phyloP scores from a whole-genome alignment of 2,329 filamentous ascomycete genomes.

The Lachnellula occidentalis region DNA sequence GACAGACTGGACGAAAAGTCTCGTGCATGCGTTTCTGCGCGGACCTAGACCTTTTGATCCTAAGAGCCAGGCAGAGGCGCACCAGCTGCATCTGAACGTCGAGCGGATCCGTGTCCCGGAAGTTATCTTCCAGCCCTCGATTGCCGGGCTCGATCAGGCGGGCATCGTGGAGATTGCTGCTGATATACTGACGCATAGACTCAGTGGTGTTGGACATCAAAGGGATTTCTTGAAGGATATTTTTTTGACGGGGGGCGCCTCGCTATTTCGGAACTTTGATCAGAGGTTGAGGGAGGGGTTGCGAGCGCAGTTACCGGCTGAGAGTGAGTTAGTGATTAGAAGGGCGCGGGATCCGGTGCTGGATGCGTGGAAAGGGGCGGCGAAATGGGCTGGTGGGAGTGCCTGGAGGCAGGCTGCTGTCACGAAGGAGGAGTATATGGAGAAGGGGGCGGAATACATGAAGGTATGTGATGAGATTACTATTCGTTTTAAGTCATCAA shows the following conservation, averaged over 20 bases:
- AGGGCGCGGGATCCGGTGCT: constrained; percentile 70
- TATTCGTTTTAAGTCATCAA: background rate
- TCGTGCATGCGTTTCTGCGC: constrained; percentile 84
- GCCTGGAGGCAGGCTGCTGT: constrained; percentile 62
- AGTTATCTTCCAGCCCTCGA: constrained; percentile 85
- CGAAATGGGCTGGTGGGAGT: constrained; percentile 66
- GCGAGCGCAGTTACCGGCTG: constrained; percentile 64
- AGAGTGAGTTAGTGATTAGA: constrained; percentile 62
- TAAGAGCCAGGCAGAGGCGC: constrained; percentile 70
- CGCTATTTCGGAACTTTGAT: constrained; percentile 80
- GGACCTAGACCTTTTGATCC: constrained; percentile 83
- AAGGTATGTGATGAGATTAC: constrained; percentile 49
- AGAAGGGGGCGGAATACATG: constrained; percentile 91
- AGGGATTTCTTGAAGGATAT: constrained; percentile 75
- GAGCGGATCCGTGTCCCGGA: constrained; percentile 93
- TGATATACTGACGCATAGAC: constrained; percentile 80
- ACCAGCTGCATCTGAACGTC: constrained; percentile 93
- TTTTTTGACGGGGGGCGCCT: constrained; percentile 92
- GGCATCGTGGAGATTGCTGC: constrained; percentile 88
- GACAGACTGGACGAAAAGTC: constrained; percentile 88
- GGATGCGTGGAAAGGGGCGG: constrained; percentile 92
- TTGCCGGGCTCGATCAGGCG: constrained; percentile 88
- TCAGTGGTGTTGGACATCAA: constrained; percentile 52
- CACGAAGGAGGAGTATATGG: constrained; percentile 75
- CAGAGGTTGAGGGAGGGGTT: constrained; percentile 72